Base-by-base conservation (phyloP, 2,329 filamentous ascomycete genomes). In the Cladophialophora psammophila region DNA sequence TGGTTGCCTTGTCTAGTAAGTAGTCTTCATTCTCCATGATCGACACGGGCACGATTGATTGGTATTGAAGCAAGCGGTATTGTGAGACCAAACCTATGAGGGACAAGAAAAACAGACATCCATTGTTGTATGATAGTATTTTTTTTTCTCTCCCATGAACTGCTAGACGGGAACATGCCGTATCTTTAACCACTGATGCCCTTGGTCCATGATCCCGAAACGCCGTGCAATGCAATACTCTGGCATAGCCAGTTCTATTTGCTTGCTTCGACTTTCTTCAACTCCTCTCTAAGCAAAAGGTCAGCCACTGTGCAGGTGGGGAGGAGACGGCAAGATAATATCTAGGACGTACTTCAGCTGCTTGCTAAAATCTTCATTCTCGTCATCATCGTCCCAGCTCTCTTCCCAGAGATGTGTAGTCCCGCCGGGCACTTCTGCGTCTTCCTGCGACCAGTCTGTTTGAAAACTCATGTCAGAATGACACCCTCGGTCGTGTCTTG, bases 311-410 rank as follows among this genome's bases (percentile, higher is more conserved):
- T 12, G 26, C 8, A 12, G n/a, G 4, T 48, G 42, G n/a, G 35
- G 32, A 13, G 26, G 12, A 13, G 56, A 32, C 1, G 1, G 5
- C 9, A 36, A 31, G 42, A 48, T 10, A 6, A 34, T n/a, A 31
- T 38, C 13, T n/a, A 8, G 40, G 5, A 84, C 90, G 73, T 80
- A 97, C 94, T 93, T 96, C 76, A 99, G 83, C 84, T 98, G 94
- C 76, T 91, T 88, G 12, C 93, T 95, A 79, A 99, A 99, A 76
- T 99, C 95, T 78, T 99, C 95, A 75, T 87, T 95, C 72, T 93
- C 95, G 81, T 98, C 95, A 78, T 98, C 94, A 76, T 99, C 95
- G 77, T 99, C 95, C 95, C 95, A 99, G 85, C 93, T 97, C 85
- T 99, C 95, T 81, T 99, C 95, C 95, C 95, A 99, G 63, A 99